Evolutionary conservation across 192 early-diverging fungal species (phyloP).

Genomic region (Coemansia sp.): DNA sequence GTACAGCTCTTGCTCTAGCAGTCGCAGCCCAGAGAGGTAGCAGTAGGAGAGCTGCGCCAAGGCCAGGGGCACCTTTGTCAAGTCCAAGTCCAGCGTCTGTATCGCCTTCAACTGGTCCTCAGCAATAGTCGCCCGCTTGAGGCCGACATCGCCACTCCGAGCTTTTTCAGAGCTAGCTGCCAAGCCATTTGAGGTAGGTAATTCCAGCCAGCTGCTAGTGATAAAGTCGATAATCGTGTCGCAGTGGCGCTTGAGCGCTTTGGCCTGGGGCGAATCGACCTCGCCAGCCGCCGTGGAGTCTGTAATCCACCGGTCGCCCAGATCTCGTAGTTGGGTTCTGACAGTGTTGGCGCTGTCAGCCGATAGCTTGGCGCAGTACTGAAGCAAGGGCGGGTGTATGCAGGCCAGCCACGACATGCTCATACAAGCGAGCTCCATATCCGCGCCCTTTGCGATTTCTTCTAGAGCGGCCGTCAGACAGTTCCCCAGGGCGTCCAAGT

Average conservation of each 20-base stretch:
- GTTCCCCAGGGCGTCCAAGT: slow-evolving; percentile 10
- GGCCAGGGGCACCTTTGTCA: slow-evolving; percentile 13
- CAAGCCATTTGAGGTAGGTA: neutral
- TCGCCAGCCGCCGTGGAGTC: neutral
- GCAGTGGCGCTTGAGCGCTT: slow-evolving; percentile 3
- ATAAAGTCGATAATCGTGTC: slow-evolving; percentile 8
- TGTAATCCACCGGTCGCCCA: slow-evolving; percentile 9
- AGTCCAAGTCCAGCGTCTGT: slow-evolving; percentile 7
- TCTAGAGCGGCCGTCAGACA: slow-evolving; percentile 8
- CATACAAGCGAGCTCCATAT: neutral
- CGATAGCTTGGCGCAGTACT: slow-evolving; percentile 6
- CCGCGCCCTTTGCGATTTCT: neutral
- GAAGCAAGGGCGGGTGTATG: slow-evolving; percentile 23
- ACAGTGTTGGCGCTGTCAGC: neutral
- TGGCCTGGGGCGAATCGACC: neutral
- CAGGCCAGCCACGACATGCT: slow-evolving; percentile 12
- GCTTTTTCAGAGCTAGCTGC: neutral
- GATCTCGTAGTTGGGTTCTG: neutral
- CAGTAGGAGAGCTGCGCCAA: slow-evolving; percentile 18
- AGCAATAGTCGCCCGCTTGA: slow-evolving; percentile 9
- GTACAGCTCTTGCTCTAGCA: slow-evolving; percentile 27
- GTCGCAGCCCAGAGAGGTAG: slow-evolving; percentile 42
- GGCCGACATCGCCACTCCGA: neutral
- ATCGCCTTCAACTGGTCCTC: slow-evolving; percentile 19
- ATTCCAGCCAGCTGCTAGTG: neutral